Conservation (phyloP, 257 asterid species). For the Capsicum rhomboideum region DNA sequence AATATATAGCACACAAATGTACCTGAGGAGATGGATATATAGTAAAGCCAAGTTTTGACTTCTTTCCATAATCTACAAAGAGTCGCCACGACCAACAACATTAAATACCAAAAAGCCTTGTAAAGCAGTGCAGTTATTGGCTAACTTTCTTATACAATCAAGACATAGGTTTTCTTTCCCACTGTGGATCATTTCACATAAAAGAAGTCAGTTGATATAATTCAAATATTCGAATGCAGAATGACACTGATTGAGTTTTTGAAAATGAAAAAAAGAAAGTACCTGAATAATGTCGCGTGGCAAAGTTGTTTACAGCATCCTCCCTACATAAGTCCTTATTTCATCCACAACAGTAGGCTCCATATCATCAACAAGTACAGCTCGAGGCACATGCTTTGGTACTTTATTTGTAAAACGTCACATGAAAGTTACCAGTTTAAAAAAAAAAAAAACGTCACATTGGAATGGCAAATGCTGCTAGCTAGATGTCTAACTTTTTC, state of each 20-base stretch:
- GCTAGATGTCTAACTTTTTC: neutral
- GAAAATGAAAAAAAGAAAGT: neutral
- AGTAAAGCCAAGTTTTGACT: neutral
- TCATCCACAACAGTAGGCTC: neutral
- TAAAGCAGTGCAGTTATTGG: neutral
- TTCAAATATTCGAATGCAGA: neutral
- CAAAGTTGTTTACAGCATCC: neutral
- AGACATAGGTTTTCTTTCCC: neutral
- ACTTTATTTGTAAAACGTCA: too few relatives aligned
- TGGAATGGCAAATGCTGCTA: neutral
- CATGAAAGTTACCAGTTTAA: too few relatives aligned
- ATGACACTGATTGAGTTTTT: neutral
- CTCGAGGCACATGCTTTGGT: neutral
- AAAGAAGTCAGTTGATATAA: neutral
- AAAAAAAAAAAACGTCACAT: too few relatives aligned
- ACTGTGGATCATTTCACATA: neutral
- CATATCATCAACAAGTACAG: neutral
- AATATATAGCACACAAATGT: neutral
- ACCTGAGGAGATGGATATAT: neutral
- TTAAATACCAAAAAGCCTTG: neutral
- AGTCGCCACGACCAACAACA: neutral
- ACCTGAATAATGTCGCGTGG: neutral
- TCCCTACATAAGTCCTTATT: neutral
- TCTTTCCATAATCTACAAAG: neutral
- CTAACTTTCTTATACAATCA: neutral